phyloP scores from a whole-genome alignment of 768 basidiomycete species.

The Ephemerocybe angulata region DNA sequence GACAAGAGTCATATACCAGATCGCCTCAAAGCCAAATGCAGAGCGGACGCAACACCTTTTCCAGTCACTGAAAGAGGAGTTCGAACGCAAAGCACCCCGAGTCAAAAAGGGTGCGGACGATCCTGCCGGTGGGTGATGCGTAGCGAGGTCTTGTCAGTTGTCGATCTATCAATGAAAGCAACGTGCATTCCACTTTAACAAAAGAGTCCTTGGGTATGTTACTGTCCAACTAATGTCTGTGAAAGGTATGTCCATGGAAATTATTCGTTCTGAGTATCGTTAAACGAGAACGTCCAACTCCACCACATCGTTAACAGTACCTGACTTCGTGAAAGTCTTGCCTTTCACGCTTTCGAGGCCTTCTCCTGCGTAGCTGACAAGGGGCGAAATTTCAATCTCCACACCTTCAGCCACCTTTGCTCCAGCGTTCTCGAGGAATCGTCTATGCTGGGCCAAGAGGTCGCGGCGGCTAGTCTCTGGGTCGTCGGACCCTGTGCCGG shows the following conservation, averaged over 20 bases:
- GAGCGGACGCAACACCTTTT: constrained; percentile 81
- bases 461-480: constrained; percentile 89
- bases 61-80: constrained; percentile 76
- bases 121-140: constrained; percentile 23
- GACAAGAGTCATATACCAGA: constrained; percentile 11
- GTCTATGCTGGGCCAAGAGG: constrained; percentile 79
- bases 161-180: constrained; percentile 6
- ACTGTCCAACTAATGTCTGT: constrained; percentile 3
- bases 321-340: constrained; percentile 72
- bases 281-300: constrained; percentile 69
- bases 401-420: constrained; percentile 67
- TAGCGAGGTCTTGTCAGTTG: constrained; percentile 8
- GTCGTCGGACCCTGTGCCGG: constrained; percentile 85
- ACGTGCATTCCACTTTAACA: background rate
- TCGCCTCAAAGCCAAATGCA: constrained; percentile 62
- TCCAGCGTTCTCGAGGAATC: constrained; percentile 80
- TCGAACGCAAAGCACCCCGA: constrained; percentile 64
- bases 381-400: constrained; percentile 88
- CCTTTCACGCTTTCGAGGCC: constrained; percentile 79
- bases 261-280: constrained; percentile 11
- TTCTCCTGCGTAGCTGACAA: constrained; percentile 89
- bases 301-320: constrained; percentile 58
- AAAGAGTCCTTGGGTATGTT: constrained; percentile 4
- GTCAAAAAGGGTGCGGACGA: constrained; percentile 43
- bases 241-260: constrained; percentile 5